A percentile compares a stretch with the other conserved stretches of the same genome.
These are phyloP conservation scores for Pleoardoris graminearum DNA, from an alignment of 2,329 filamentous ascomycete species.

Conservation along the genomic window DNA sequence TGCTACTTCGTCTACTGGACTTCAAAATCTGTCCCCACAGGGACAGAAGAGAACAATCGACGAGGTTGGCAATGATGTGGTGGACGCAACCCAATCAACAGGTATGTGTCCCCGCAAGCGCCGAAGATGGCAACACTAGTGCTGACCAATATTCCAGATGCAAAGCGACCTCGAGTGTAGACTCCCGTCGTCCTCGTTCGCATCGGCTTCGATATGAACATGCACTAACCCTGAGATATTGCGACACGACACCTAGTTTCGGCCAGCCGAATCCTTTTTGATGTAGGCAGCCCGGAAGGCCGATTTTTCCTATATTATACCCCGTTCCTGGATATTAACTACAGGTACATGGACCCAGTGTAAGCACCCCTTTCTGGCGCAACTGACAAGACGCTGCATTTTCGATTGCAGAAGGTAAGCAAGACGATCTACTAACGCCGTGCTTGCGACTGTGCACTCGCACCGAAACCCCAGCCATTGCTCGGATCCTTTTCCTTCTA, in stretches of 20 bases:
- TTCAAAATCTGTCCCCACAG: constrained; percentile 30
- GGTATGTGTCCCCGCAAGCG: constrained; percentile 21
- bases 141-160: constrained; percentile 24
- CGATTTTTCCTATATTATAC: background rate
- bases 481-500: background rate
- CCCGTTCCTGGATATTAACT: background rate
- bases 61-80: constrained; percentile 35
- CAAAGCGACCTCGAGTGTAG: constrained; percentile 39
- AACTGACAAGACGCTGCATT: background rate
- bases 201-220: constrained; percentile 9
- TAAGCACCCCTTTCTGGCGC: background rate
- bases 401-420: background rate
- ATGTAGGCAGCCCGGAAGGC: background rate
- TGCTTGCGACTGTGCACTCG: background rate
- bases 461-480: background rate
- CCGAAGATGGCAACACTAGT: constrained; percentile 11
- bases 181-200: constrained; percentile 23
- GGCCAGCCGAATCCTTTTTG: constrained; percentile 1
- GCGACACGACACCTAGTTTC: background rate
- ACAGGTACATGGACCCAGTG: background rate
- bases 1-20: constrained; percentile 29
- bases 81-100: constrained; percentile 31
- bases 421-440: background rate
- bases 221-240: constrained; percentile 28
- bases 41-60: constrained; percentile 40